phyloP scores from a whole-genome alignment of 1,139 yeast species.

The Pneumocystis wakefieldiae region DNA sequence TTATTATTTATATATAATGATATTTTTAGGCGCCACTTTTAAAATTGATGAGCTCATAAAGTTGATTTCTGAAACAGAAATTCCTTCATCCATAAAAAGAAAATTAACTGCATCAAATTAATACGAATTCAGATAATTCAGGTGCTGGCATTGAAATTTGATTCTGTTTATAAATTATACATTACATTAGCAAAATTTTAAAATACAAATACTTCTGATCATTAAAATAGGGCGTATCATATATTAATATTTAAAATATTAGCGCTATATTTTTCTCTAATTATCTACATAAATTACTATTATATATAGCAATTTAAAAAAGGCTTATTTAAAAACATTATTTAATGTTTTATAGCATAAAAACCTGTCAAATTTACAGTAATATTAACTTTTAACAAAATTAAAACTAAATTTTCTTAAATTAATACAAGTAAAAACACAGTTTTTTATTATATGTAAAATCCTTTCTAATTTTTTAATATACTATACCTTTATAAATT shows the following conservation, averaged over 20 bases:
- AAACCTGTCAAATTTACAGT: too few species aligned
- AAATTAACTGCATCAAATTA: background rate
- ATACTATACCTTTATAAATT: too few species aligned
- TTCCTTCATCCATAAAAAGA: background rate
- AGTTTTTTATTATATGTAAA: too few species aligned
- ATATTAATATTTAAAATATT: background rate
- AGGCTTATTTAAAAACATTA: too few species aligned
- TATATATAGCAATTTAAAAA: too few species aligned
- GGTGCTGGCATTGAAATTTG: background rate
- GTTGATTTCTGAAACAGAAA: background rate
- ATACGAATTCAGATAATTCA: background rate
- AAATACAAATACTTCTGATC: background rate
- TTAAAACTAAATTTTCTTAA: too few species aligned
- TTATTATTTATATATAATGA: background rate
- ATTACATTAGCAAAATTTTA: background rate
- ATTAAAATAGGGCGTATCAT: background rate
- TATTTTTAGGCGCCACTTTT: slow-evolving; percentile 1
- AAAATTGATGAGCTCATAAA: background rate
- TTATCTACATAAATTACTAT: too few species aligned
- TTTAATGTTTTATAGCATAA: background rate
- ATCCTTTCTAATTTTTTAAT: too few species aligned
- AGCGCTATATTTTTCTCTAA: background rate
- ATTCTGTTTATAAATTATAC: background rate
- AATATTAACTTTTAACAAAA: too few species aligned
- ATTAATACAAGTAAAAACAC: too few species aligned